Evolutionary conservation across 2,329 filamentous ascomycete genomes (phyloP).

Genomic region (Curvularia verruculosa): DNA sequence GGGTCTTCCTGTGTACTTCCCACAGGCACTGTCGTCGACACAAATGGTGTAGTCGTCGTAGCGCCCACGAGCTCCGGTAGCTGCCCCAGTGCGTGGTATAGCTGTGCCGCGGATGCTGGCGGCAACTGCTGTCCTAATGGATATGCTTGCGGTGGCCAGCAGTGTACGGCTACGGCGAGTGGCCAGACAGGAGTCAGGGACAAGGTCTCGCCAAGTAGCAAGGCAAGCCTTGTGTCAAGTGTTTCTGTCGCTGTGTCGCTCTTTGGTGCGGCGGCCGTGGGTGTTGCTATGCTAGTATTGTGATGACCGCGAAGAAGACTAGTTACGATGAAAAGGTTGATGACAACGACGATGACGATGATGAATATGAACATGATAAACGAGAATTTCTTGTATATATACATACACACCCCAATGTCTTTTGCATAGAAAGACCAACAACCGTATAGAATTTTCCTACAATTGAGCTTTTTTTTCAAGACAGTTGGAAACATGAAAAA

Average conservation of each 20-base stretch:
- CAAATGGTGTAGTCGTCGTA: slow-evolving; percentile 72
- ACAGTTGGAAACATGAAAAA: background rate
- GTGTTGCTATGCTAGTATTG: slow-evolving; percentile 49
- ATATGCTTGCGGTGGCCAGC: slow-evolving; percentile 44
- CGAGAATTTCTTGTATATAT: background rate
- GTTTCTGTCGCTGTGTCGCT: slow-evolving; percentile 41
- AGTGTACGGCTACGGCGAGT: slow-evolving; percentile 44
- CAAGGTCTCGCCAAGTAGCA: slow-evolving; percentile 49
- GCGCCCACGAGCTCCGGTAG: slow-evolving; percentile 60
- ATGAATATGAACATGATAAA: background rate
- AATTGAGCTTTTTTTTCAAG: background rate
- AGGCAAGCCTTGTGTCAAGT: slow-evolving; percentile 37
- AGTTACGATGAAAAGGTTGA: background rate
- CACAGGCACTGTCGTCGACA: slow-evolving; percentile 65
- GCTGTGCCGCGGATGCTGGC: slow-evolving; percentile 67
- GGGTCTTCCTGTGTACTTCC: slow-evolving; percentile 67
- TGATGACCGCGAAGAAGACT: slow-evolving; percentile 21
- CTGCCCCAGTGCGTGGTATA: slow-evolving; percentile 82
- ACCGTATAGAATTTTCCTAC: background rate
- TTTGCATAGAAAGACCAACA: background rate
- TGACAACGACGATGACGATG: background rate
- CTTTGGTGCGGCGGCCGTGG: slow-evolving; percentile 37
- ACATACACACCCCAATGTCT: background rate
- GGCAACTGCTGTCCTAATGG: slow-evolving; percentile 83
- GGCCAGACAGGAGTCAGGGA: slow-evolving; percentile 34